Conservation (phyloP, 2,329 filamentous ascomycete species). For the Diaporthe destruens region DNA sequence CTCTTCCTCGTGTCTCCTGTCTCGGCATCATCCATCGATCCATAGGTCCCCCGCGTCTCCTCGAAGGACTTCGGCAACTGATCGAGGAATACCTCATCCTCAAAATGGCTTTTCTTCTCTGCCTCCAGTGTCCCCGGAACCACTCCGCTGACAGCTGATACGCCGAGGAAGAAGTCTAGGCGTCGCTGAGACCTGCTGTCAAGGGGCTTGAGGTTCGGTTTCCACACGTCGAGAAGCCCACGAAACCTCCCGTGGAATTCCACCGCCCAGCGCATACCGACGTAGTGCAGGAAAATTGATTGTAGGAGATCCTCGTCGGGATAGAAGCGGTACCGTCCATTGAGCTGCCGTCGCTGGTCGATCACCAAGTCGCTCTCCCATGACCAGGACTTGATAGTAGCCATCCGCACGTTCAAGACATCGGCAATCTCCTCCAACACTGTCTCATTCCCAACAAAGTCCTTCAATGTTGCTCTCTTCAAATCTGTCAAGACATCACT, state of each 20-base stretch:
- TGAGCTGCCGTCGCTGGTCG: constrained; percentile 56
- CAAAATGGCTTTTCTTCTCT: constrained; percentile 53
- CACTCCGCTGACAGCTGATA: background rate
- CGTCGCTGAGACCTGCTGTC: constrained; percentile 54
- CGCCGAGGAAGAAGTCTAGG: constrained; percentile 58
- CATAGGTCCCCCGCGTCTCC: constrained; percentile 55
- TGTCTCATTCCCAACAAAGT: constrained; percentile 50
- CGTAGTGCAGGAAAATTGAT: constrained; percentile 56
- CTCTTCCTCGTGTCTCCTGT: constrained; percentile 53
- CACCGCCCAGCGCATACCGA: constrained; percentile 54
- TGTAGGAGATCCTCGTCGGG: constrained; percentile 65
- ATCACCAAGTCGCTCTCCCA: constrained; percentile 54
- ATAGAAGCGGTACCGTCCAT: constrained; percentile 66
- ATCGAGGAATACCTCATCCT: constrained; percentile 65
- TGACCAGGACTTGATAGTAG: constrained; percentile 53
- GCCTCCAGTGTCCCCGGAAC: constrained; percentile 46
- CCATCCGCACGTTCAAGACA: constrained; percentile 59
- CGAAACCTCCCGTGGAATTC: constrained; percentile 48
- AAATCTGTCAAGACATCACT: constrained; percentile 62
- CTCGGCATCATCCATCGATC: constrained; percentile 50
- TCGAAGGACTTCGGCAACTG: constrained; percentile 61
- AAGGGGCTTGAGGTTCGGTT: constrained; percentile 45
- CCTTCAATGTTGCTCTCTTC: constrained; percentile 46
- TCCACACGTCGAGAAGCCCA: constrained; percentile 49
- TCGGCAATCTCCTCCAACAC: constrained; percentile 58